Conservation (phyloP, 2,329 filamentous ascomycete genomes). For the Pseudopithomyces chartarum region DNA sequence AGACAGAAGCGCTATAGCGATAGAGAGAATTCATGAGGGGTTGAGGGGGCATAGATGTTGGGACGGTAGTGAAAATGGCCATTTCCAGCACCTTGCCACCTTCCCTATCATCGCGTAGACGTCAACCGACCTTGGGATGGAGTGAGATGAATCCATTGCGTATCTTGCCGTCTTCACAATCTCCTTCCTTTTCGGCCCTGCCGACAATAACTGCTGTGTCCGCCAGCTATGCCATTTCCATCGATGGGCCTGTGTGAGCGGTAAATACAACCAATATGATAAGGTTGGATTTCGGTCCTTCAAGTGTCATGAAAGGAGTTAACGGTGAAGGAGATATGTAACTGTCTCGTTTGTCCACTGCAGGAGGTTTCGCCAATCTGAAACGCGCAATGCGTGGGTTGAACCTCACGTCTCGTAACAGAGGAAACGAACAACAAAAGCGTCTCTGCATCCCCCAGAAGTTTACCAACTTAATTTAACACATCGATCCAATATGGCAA, state of each 20-base stretch:
- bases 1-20: no score
- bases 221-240: no score
- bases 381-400: conserved; percentile 1
- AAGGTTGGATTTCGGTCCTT: no score
- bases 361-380: neutral
- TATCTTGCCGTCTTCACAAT: no score
- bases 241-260: no score
- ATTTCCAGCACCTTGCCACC: conserved; percentile 1
- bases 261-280: no score
- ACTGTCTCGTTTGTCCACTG: neutral
- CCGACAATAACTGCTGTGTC: no score
- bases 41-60: no score
- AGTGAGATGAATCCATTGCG: no score
- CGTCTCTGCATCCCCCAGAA: neutral
- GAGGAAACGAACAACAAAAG: neutral
- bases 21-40: no score
- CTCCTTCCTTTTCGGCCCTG: no score
- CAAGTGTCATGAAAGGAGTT: neutral
- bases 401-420: neutral
- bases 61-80: neutral
- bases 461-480: neutral
- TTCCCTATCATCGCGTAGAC: neutral
- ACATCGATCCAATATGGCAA: neutral
- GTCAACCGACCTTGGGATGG: no score
- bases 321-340: neutral